Evolutionary conservation across 805 yeast genomes (phyloP).

Genomic region (Teunomyces aglyptinius): DNA sequence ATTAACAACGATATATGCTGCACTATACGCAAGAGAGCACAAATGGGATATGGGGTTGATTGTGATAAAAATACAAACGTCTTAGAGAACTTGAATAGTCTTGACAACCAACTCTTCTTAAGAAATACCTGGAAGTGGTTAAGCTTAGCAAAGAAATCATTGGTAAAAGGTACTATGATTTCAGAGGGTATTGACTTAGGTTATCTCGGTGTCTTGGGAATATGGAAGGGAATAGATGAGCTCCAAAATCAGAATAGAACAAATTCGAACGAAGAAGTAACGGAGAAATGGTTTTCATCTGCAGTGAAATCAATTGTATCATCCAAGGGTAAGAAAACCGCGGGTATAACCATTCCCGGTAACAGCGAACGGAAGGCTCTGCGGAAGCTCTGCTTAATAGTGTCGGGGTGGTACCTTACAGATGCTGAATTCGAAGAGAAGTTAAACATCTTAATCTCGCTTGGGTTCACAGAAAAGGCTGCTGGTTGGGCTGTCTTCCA

Average conservation of each 20-base stretch:
- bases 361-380: slow-evolving; percentile 56
- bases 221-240: slow-evolving; percentile 77
- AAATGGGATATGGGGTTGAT: slow-evolving; percentile 68
- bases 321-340: slow-evolving; percentile 47
- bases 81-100: slow-evolving; percentile 48
- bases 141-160: slow-evolving; percentile 63
- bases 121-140: slow-evolving; percentile 93
- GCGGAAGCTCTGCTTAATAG: slow-evolving; percentile 74
- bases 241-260: slow-evolving; percentile 45
- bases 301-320: slow-evolving; percentile 54
- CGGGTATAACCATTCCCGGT: slow-evolving; percentile 44
- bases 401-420: slow-evolving; percentile 89
- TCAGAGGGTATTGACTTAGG: slow-evolving; percentile 75
- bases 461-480: slow-evolving; percentile 77
- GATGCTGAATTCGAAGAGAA: slow-evolving; percentile 71
- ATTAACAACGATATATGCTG: slow-evolving; percentile 72
- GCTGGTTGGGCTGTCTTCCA: slow-evolving; percentile 98
- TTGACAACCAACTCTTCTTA: slow-evolving; percentile 51
- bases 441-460: slow-evolving; percentile 51
- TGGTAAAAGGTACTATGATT: slow-evolving; percentile 63
- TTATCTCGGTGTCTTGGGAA: slow-evolving; percentile 82
- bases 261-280: slow-evolving; percentile 18
- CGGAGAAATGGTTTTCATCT: slow-evolving; percentile 43
- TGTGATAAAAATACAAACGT: slow-evolving; percentile 62
- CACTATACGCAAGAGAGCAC: slow-evolving; percentile 69